Percentiles rank a stretch among this genome's conserved stretches.
Conservation (phyloP, 495 filamentous ascomycete species). For the Aspergillus diversus region DNA sequence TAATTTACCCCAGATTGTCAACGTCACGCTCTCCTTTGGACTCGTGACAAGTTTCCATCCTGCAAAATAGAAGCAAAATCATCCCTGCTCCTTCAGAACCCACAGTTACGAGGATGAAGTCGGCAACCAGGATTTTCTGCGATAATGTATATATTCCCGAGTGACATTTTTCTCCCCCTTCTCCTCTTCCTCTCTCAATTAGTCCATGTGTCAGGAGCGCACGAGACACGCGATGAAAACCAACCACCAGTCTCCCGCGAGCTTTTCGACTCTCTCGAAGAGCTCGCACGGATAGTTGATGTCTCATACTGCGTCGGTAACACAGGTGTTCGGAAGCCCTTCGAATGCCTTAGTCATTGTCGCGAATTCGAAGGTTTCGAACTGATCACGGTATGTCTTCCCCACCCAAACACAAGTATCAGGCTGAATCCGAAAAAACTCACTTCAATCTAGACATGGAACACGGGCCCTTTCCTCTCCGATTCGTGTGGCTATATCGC, state of each 20-base stretch:
- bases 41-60: constrained; percentile 13
- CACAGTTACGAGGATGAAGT: constrained; percentile 6
- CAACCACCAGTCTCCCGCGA: constrained; percentile 52
- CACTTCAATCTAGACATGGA: constrained; percentile 66
- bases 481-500: constrained; percentile 96
- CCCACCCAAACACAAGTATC: neutral
- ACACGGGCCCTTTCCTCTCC: constrained; percentile 81
- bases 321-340: constrained; percentile 81
- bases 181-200: constrained; percentile 15
- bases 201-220: constrained; percentile 3
- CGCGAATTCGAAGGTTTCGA: constrained; percentile 77
- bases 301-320: constrained; percentile 92
- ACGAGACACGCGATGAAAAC: constrained; percentile 14
- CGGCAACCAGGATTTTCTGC: neutral
- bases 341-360: constrained; percentile 83
- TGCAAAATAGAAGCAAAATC: neutral
- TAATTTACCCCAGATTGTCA: constrained; percentile 23
- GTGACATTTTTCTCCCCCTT: neutral
- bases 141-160: constrained; percentile 10
- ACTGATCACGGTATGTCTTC: constrained; percentile 61
- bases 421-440: neutral
- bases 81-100: constrained; percentile 2
- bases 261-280: constrained; percentile 82
- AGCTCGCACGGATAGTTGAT: constrained; percentile 85
- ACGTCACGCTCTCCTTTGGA: constrained; percentile 14